A percentile compares a stretch with the other conserved stretches of the same genome.
These are phyloP conservation scores for Torulaspora globosa DNA, from an alignment of 1,139 yeast species.

Conservation along the genomic window DNA sequence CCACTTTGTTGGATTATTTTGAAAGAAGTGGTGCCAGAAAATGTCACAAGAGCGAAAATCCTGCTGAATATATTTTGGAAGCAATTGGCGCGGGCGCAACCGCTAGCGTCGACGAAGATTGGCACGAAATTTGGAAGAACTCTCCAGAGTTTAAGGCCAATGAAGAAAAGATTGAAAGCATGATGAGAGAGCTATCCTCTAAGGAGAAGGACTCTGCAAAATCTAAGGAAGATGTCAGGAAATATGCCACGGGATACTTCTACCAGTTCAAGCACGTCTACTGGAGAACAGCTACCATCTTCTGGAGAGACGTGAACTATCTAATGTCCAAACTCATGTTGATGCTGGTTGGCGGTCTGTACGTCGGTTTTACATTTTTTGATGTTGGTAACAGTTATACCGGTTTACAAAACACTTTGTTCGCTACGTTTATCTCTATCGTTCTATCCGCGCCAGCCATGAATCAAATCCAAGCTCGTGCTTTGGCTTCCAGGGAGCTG, in stretches of 20 bases:
- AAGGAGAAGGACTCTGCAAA: conserved; percentile 12
- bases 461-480: conserved; percentile 46
- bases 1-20: conserved; percentile 47
- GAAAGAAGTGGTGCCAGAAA: conserved; percentile 52
- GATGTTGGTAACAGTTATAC: conserved; percentile 36
- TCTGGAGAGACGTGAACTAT: conserved; percentile 46
- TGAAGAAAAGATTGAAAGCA: conserved; percentile 30
- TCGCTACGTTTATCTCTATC: conserved; percentile 48
- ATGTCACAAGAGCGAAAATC: conserved; percentile 49
- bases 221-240: conserved; percentile 16
- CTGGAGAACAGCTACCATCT: conserved; percentile 39
- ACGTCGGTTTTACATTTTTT: conserved; percentile 47
- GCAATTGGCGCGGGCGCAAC: conserved; percentile 61
- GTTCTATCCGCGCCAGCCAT: conserved; percentile 41
- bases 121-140: conserved; percentile 47
- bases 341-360: conserved; percentile 40
- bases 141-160: conserved; percentile 39
- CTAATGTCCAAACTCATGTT: conserved; percentile 43
- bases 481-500: conserved; percentile 52
- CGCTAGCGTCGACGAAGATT: conserved; percentile 44
- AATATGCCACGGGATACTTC: conserved; percentile 41
- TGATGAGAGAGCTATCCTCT: conserved; percentile 24
- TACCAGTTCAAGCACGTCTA: conserved; percentile 41
- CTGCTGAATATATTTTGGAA: conserved; percentile 57
- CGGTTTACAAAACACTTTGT: conserved; percentile 48